These are phyloP conservation scores for Solanum hybrid DNA, from an alignment of 305 asterid genomes.

Conservation along the genomic window DNA sequence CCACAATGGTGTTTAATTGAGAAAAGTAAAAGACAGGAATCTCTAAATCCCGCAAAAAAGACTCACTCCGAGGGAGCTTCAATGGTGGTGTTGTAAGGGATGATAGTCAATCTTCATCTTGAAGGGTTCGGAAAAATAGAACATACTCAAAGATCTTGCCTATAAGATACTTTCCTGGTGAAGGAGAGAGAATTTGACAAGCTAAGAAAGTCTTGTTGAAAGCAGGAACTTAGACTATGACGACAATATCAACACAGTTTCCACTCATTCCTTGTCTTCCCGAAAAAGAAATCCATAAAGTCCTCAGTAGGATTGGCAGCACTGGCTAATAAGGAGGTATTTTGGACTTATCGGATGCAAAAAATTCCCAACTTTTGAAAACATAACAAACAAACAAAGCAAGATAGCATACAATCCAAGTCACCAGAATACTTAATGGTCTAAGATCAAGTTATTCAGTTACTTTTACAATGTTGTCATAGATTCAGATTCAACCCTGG, in stretches of 20 bases:
- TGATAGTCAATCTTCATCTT: background rate
- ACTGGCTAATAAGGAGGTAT: background rate
- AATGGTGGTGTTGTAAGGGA: background rate
- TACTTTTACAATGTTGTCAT: background rate
- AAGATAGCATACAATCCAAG: background rate
- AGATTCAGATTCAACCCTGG: background rate
- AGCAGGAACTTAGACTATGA: background rate
- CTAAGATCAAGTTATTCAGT: background rate
- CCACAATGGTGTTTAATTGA: background rate
- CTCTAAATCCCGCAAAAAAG: background rate
- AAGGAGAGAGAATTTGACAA: background rate
- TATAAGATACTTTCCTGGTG: background rate
- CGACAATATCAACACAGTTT: background rate
- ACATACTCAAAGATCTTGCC: background rate
- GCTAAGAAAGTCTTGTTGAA: background rate
- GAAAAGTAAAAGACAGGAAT: background rate
- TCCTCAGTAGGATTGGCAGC: background rate
- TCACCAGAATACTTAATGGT: background rate
- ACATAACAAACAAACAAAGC: background rate
- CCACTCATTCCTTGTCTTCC: background rate
- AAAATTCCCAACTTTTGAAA: background rate
- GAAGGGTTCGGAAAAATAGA: background rate
- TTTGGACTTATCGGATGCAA: background rate
- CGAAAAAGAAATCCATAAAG: background rate
- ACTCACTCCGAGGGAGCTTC: background rate